Percentiles rank a stretch among this genome's conserved stretches.
These are phyloP conservation scores for Rosa lucieae DNA, from an alignment of 306 rosid genomes.

Conservation along the genomic window DNA sequence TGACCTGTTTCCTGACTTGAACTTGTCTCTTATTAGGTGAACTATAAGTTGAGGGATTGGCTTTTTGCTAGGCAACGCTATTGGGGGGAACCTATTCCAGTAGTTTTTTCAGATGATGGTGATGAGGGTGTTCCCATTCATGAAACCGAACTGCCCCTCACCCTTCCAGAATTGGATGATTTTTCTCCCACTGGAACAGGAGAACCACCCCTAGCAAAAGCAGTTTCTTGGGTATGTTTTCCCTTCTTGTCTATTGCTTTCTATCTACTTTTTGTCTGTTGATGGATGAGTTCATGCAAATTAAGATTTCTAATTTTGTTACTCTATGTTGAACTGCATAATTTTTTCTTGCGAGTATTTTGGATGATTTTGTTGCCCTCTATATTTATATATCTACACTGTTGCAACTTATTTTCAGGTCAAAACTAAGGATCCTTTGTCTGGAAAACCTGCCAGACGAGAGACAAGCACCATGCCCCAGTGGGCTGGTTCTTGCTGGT, in stretches of 20 bases:
- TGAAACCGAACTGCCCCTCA: slow-evolving; percentile 83
- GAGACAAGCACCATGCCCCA: slow-evolving; percentile 99
- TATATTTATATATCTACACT: not conserved
- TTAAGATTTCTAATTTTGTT: not conserved
- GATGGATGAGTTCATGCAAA: not conserved
- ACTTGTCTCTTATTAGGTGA: slow-evolving; percentile 57
- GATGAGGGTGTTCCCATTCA: slow-evolving; percentile 68
- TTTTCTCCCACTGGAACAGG: slow-evolving; percentile 96
- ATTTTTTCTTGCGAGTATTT: not conserved
- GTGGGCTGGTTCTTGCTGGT: slow-evolving; percentile 99
- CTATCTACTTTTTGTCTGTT: slow-evolving; percentile 1
- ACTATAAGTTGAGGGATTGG: slow-evolving; percentile 97
- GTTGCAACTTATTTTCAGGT: slow-evolving; percentile 44
- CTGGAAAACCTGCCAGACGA: slow-evolving; percentile 85
- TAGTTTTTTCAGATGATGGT: slow-evolving; percentile 69
- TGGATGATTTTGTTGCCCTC: slow-evolving; percentile 11
- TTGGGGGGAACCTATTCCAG: slow-evolving; percentile 99
- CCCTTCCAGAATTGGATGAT: slow-evolving; percentile 92
- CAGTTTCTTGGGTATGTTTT: slow-evolving; percentile 74
- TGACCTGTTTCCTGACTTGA: slow-evolving; percentile 19
- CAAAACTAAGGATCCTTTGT: slow-evolving; percentile 56
- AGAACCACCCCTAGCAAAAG: slow-evolving; percentile 92
- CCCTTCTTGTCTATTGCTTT: not conserved
- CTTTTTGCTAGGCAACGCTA: slow-evolving; percentile 98
- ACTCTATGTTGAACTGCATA: not conserved